A percentile compares a stretch with the other conserved stretches of the same genome.
Conservation (phyloP, 2,329 filamentous ascomycete genomes). For the Epicoccum sorghinum region DNA sequence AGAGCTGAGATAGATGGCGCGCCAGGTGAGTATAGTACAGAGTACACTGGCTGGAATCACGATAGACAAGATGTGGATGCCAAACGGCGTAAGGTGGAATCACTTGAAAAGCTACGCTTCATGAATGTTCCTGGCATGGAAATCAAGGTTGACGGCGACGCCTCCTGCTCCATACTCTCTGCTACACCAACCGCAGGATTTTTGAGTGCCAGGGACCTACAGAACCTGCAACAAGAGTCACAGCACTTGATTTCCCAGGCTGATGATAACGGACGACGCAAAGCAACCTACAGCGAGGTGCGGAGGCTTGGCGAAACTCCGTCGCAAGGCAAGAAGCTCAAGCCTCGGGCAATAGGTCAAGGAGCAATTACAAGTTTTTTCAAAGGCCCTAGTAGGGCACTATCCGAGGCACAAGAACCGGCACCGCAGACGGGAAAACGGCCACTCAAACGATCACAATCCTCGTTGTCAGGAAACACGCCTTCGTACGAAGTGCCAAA, state of each 20-base stretch:
- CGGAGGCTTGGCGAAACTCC: conserved; percentile 29
- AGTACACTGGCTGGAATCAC: conserved; percentile 17
- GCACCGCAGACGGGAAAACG: conserved; percentile 9
- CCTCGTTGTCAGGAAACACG: conserved; percentile 19
- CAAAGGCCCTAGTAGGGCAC: conserved; percentile 34
- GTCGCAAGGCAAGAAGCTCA: conserved; percentile 25
- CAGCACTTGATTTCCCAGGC: conserved; percentile 24
- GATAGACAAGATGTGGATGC: conserved; percentile 8
- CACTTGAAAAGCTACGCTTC: neutral
- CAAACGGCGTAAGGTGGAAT: conserved; percentile 40
- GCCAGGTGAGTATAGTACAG: conserved; percentile 26
- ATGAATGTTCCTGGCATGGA: neutral
- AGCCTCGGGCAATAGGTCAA: conserved; percentile 55
- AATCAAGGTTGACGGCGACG: neutral
- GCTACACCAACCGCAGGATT: conserved; percentile 37
- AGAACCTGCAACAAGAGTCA: conserved; percentile 49
- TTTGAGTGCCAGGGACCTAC: conserved; percentile 47
- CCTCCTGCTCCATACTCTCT: too few species aligned
- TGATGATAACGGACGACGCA: conserved; percentile 28
- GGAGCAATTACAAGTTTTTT: conserved; percentile 62
- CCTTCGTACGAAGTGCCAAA: conserved; percentile 46
- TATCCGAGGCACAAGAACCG: conserved; percentile 18
- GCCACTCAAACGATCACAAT: conserved; percentile 29
- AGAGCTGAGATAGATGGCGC: conserved; percentile 44
- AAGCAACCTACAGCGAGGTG: conserved; percentile 32